A percentile compares a stretch with the other conserved stretches of the same genome.
phyloP scores from a whole-genome alignment of 352 stramenopile species.

The Phytopythium ostracodes region DNA sequence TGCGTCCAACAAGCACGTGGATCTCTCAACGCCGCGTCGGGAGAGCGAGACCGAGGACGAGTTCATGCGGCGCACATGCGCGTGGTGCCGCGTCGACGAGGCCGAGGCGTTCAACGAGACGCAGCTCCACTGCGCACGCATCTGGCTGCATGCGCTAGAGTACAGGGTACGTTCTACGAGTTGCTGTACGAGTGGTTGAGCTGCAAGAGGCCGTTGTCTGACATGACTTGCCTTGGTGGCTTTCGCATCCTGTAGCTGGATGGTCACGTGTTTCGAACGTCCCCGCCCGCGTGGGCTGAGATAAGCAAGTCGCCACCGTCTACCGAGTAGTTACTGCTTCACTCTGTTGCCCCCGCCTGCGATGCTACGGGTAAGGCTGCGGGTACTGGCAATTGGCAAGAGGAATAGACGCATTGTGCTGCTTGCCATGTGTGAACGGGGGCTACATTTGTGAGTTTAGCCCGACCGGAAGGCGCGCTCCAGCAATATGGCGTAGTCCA shows the following conservation, averaged over 20 bases:
- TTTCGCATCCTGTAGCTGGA: slow-evolving; percentile 40
- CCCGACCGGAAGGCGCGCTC: slow-evolving; percentile 54
- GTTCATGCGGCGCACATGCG: slow-evolving; percentile 78
- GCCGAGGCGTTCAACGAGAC: slow-evolving; percentile 77
- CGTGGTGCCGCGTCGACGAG: slow-evolving; percentile 64
- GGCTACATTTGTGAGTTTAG: neutral
- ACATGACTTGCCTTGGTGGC: neutral
- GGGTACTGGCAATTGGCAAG: neutral
- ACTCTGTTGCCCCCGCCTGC: neutral
- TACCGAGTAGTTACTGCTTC: slow-evolving; percentile 3
- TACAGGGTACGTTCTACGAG: slow-evolving; percentile 65
- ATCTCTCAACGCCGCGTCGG: slow-evolving; percentile 50
- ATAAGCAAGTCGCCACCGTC: neutral
- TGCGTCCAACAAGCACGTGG: slow-evolving; percentile 32
- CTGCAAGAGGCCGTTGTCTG: slow-evolving; percentile 1
- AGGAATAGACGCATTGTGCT: neutral
- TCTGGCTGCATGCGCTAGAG: slow-evolving; percentile 84
- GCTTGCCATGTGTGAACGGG: neutral
- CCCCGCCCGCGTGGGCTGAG: slow-evolving; percentile 59
- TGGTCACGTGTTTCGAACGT: slow-evolving; percentile 52
- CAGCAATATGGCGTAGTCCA: slow-evolving; percentile 68
- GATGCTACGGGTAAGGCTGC: neutral
- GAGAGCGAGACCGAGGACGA: slow-evolving; percentile 58
- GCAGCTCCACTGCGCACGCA: slow-evolving; percentile 81
- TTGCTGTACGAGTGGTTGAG: neutral